Conservation (phyloP, 225 moss, liverwort and hornwort species). For the Lunularia cruciata region DNA sequence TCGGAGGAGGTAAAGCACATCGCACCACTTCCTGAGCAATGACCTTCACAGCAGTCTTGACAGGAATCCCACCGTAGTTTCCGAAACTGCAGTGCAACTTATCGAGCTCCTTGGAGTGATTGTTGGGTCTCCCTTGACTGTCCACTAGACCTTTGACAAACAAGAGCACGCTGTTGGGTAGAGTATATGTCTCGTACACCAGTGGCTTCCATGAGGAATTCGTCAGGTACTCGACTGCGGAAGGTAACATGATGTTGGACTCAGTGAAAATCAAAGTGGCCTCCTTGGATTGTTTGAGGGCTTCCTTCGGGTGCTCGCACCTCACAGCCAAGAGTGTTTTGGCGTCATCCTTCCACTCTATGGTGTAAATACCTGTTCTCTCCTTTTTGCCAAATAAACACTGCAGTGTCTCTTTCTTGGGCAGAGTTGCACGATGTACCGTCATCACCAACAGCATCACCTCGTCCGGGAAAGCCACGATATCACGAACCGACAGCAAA, state of each 20-base stretch:
- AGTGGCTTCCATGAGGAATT: conserved; percentile 45
- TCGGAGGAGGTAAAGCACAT: conserved; percentile 41
- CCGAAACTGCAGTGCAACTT: conserved; percentile 43
- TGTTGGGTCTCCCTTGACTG: conserved; percentile 30
- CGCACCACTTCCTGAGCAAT: conserved; percentile 57
- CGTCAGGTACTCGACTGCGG: conserved; percentile 24
- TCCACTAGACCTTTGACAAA: conserved; percentile 46
- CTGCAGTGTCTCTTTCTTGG: conserved; percentile 26
- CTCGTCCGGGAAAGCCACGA: conserved; percentile 45
- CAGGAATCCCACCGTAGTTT: background rate
- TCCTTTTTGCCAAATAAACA: conserved; percentile 37
- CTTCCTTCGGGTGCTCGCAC: conserved; percentile 32
- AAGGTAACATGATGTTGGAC: conserved; percentile 21
- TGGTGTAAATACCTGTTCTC: conserved; percentile 24
- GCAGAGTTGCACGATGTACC: background rate
- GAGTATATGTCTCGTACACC: conserved; percentile 45
- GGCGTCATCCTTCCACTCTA: conserved; percentile 42
- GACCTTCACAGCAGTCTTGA: conserved; percentile 32
- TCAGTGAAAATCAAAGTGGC: conserved; percentile 33
- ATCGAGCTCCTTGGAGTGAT: conserved; percentile 29
- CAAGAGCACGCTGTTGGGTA: conserved; percentile 41
- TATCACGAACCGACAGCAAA: conserved; percentile 29
- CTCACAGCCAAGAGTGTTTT: conserved; percentile 33
- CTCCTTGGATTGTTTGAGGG: background rate
- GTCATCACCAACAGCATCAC: conserved; percentile 41